These are phyloP conservation scores for Aschersonia sp. DNA, from an alignment of 2,329 filamentous ascomycete species.

Conservation along the genomic window DNA sequence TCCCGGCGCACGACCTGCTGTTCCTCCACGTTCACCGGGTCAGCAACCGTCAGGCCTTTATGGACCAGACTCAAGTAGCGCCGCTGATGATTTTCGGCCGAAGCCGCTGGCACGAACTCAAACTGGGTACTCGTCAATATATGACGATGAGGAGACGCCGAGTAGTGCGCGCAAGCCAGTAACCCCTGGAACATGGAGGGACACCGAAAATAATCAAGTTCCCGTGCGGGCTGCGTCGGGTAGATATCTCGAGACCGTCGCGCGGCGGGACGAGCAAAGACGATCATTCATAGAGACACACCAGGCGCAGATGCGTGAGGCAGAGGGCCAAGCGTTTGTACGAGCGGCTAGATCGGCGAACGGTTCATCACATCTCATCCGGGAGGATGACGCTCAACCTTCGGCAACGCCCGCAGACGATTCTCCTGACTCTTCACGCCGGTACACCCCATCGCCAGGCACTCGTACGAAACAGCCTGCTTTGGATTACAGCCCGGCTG, in stretches of 20 bases:
- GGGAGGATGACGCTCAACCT: constrained; percentile 14
- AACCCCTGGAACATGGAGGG: background rate
- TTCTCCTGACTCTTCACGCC: constrained; percentile 12
- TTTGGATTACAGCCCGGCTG: constrained; percentile 26
- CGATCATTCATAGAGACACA: constrained; percentile 44
- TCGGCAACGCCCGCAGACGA: constrained; percentile 7
- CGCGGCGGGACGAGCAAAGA: constrained; percentile 33
- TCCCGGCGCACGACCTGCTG: background rate
- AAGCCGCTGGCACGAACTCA: constrained; percentile 40
- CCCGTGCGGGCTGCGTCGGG: constrained; percentile 20
- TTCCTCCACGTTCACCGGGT: constrained; percentile 2
- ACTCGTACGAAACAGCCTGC: constrained; percentile 9
- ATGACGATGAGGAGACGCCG: constrained; percentile 9
- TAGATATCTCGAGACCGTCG: constrained; percentile 26
- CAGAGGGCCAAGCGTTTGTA: constrained; percentile 43
- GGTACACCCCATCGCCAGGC: constrained; percentile 14
- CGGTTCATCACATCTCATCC: constrained; percentile 16
- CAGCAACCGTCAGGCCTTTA: background rate
- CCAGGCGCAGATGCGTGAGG: constrained; percentile 44
- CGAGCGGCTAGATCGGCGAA: constrained; percentile 26
- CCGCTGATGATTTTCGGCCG: constrained; percentile 33
- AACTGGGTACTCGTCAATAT: constrained; percentile 34
- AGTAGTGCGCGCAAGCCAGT: background rate
- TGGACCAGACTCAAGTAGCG: constrained; percentile 2
- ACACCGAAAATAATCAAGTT: constrained; percentile 11